phyloP scores from a whole-genome alignment of 2,329 filamentous ascomycete genomes.

The Apiospora arundinis region DNA sequence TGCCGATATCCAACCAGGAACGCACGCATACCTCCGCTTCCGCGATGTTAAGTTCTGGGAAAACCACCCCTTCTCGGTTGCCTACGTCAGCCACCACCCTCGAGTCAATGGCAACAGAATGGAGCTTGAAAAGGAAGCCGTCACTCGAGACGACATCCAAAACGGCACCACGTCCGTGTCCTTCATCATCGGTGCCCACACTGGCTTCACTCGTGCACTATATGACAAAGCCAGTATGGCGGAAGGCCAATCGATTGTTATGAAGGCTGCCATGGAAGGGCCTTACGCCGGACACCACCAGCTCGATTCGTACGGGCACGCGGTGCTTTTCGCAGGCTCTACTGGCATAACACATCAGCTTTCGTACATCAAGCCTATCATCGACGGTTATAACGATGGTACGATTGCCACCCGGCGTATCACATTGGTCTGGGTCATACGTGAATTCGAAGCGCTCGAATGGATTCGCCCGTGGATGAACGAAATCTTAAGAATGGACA shows the following conservation, averaged over 20 bases:
- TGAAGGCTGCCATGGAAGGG: slow-evolving; percentile 83
- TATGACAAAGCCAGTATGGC: slow-evolving; percentile 70
- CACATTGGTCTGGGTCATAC: slow-evolving; percentile 90
- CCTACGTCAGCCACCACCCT: slow-evolving; percentile 69
- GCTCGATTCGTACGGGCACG: slow-evolving; percentile 90
- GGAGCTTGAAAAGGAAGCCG: slow-evolving; percentile 32
- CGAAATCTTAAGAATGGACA: slow-evolving; percentile 75
- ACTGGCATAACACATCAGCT: slow-evolving; percentile 96
- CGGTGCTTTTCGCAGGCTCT: slow-evolving; percentile 88
- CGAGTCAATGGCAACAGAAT: slow-evolving; percentile 42
- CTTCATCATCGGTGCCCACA: slow-evolving; percentile 86
- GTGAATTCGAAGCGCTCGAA: slow-evolving; percentile 85
- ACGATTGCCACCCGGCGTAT: slow-evolving; percentile 82
- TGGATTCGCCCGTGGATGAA: slow-evolving; percentile 92
- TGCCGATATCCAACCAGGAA: slow-evolving; percentile 70
- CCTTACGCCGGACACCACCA: slow-evolving; percentile 86
- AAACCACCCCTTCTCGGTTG: slow-evolving; percentile 79
- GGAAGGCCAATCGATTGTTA: slow-evolving; percentile 60
- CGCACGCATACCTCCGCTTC: slow-evolving; percentile 78
- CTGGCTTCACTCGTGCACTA: slow-evolving; percentile 84
- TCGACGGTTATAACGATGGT: slow-evolving; percentile 70
- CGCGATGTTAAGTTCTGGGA: slow-evolving; percentile 71
- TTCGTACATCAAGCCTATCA: slow-evolving; percentile 80
- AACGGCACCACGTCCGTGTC: slow-evolving; percentile 65
- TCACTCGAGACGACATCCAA: slow-evolving; percentile 32